phyloP scores from a whole-genome alignment of 2,329 filamentous ascomycete genomes.

The Talaromyces sp. region DNA sequence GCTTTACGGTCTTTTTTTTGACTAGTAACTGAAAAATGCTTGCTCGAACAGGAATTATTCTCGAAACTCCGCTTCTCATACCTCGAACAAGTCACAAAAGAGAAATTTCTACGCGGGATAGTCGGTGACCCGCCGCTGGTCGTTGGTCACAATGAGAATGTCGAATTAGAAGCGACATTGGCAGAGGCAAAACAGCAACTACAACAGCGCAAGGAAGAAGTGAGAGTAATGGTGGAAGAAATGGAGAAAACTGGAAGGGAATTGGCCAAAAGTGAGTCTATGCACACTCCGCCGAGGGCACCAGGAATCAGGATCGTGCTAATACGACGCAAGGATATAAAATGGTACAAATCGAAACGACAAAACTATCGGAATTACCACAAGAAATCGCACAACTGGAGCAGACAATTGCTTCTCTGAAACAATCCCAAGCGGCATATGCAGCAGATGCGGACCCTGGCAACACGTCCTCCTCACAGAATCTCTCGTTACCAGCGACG shows the following conservation, averaged over 20 bases:
- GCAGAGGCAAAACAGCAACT: conserved; percentile 69
- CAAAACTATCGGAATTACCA: conserved; percentile 51
- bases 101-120: conserved; percentile 92
- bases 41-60: conserved; percentile 66
- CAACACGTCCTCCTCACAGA: conserved; percentile 33
- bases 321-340: conserved; percentile 46
- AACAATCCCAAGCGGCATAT: conserved; percentile 59
- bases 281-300: not conserved
- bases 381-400: conserved; percentile 52
- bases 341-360: conserved; percentile 51
- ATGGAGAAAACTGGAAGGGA: conserved; percentile 68
- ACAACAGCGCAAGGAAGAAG: conserved; percentile 75
- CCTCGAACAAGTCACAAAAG: conserved; percentile 96
- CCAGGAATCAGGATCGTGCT: not conserved
- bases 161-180: conserved; percentile 68
- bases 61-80: conserved; percentile 95
- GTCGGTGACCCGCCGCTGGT: conserved; percentile 86
- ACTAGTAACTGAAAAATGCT: not conserved
- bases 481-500: conserved; percentile 41
- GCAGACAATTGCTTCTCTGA: conserved; percentile 47
- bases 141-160: conserved; percentile 77
- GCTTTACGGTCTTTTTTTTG: not conserved
- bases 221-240: conserved; percentile 67
- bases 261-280: conserved; percentile 54
- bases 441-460: conserved; percentile 44